A percentile compares a stretch with the other conserved stretches of the same genome.
Conservation (phyloP, 768 basidiomycete species). For the Suillus luteus region DNA sequence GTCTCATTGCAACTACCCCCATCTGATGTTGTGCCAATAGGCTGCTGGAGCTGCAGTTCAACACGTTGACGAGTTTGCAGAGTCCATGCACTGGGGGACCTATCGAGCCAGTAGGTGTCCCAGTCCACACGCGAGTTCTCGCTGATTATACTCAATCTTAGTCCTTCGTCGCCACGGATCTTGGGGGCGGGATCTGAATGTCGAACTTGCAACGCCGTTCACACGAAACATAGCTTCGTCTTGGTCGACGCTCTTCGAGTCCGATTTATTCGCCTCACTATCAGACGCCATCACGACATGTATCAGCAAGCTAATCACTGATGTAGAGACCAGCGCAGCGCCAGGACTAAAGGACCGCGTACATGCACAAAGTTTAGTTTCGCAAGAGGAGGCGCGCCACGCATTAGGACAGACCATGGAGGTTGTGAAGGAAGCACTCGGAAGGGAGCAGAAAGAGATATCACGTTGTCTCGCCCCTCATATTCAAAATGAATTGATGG, state of each 20-base stretch:
- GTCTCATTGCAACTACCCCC: background rate
- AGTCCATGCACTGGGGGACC: slow-evolving; percentile 60
- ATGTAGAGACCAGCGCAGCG: slow-evolving; percentile 53
- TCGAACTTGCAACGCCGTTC: slow-evolving; percentile 58
- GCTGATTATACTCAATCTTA: slow-evolving; percentile 23
- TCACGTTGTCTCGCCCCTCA: slow-evolving; percentile 59
- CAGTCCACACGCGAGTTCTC: background rate
- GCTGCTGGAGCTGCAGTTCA: slow-evolving; percentile 47
- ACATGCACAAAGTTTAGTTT: slow-evolving; percentile 50
- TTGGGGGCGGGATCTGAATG: slow-evolving; percentile 61
- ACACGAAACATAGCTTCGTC: slow-evolving; percentile 58
- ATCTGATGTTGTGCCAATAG: slow-evolving; percentile 17
- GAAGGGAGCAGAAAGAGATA: slow-evolving; percentile 57
- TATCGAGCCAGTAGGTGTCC: slow-evolving; percentile 54
- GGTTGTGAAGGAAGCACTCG: slow-evolving; percentile 51
- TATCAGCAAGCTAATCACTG: slow-evolving; percentile 48
- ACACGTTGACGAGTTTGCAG: slow-evolving; percentile 51
- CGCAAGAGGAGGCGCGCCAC: slow-evolving; percentile 51
- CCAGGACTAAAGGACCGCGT: slow-evolving; percentile 54
- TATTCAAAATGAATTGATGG: slow-evolving; percentile 49
- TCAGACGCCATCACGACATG: slow-evolving; percentile 38
- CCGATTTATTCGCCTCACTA: slow-evolving; percentile 54
- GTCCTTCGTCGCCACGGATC: slow-evolving; percentile 56
- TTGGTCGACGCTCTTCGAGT: slow-evolving; percentile 63
- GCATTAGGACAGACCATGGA: slow-evolving; percentile 51